These are phyloP conservation scores for Auricularia sp. DNA, from an alignment of 768 basidiomycete genomes.

Conservation along the genomic window DNA sequence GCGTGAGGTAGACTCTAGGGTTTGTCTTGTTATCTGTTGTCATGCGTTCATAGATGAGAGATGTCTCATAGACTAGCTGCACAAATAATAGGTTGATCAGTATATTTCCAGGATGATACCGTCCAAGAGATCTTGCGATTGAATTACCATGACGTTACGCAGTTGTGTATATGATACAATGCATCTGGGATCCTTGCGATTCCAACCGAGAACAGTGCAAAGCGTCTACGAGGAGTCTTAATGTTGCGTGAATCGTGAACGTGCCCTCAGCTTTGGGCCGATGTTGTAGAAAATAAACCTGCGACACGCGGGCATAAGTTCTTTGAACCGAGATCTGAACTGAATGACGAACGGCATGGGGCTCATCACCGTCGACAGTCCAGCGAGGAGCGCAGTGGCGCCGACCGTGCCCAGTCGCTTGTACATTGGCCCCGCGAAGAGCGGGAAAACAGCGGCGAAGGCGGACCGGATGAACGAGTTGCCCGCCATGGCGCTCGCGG, in stretches of 20 bases:
- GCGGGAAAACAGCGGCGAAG: conserved; percentile 43
- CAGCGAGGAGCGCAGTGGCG: conserved; percentile 61
- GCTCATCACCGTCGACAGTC: conserved; percentile 49
- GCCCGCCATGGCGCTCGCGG: conserved; percentile 56
- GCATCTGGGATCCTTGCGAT: too few relatives aligned
- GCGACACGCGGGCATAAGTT: not conserved
- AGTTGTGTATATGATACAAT: not conserved
- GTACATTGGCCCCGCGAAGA: conserved; percentile 46
- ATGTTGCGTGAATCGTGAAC: conserved; percentile 27
- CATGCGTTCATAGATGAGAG: too few relatives aligned
- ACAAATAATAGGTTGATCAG: too few relatives aligned
- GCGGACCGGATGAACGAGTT: conserved; percentile 44
- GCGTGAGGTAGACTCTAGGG: too few relatives aligned
- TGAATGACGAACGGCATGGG: conserved; percentile 30
- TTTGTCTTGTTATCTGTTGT: too few relatives aligned
- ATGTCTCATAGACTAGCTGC: too few relatives aligned
- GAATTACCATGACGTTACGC: too few relatives aligned
- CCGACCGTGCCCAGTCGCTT: conserved; percentile 52
- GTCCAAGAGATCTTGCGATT: too few relatives aligned
- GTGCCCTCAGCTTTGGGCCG: conserved; percentile 34
- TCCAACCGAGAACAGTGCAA: too few relatives aligned
- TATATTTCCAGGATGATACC: too few relatives aligned
- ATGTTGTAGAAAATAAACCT: conserved; percentile 42
- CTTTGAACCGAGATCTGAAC: not conserved
- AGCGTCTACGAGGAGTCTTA: too few relatives aligned